These are phyloP conservation scores for Nemania sp. DNA, from an alignment of 2,329 filamentous ascomycete species.

Conservation along the genomic window DNA sequence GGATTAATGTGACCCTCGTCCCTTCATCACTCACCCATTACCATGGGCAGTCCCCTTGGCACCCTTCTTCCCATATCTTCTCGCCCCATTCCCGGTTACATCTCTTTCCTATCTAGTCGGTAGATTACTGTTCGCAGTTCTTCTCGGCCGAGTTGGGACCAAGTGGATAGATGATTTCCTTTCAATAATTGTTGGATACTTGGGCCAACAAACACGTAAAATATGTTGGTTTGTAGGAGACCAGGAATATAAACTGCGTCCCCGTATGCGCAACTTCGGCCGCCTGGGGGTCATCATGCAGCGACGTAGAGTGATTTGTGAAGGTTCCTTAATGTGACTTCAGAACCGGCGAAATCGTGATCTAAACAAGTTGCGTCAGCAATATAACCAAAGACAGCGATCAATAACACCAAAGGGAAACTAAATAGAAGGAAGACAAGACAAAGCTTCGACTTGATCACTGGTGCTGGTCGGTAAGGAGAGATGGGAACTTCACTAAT, in stretches of 20 bases:
- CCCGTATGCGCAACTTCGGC: background rate
- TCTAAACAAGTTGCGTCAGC: background rate
- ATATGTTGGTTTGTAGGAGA: conserved; percentile 10
- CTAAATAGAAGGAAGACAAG: conserved; percentile 5
- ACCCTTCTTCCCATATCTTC: background rate
- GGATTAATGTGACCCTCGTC: conserved; percentile 41
- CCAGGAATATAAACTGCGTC: background rate
- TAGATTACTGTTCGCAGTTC: conserved; percentile 14
- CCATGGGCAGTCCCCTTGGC: background rate
- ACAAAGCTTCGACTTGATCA: conserved; percentile 13
- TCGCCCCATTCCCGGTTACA: conserved; percentile 5
- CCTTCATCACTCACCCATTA: background rate
- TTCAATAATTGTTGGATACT: background rate
- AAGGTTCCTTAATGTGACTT: background rate
- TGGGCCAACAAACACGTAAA: background rate
- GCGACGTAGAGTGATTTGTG: background rate
- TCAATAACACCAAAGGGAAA: background rate
- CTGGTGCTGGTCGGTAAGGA: conserved; percentile 12
- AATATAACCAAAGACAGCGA: background rate
- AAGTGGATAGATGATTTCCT: conserved; percentile 22
- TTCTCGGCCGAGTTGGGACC: conserved; percentile 8
- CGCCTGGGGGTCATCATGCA: background rate
- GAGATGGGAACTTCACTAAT: conserved; percentile 26
- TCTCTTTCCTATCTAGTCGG: conserved; percentile 22
- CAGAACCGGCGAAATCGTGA: background rate